Evolutionary conservation across 1,139 yeast species (phyloP).

Genomic region (Saccharomyces pastorianus): DNA sequence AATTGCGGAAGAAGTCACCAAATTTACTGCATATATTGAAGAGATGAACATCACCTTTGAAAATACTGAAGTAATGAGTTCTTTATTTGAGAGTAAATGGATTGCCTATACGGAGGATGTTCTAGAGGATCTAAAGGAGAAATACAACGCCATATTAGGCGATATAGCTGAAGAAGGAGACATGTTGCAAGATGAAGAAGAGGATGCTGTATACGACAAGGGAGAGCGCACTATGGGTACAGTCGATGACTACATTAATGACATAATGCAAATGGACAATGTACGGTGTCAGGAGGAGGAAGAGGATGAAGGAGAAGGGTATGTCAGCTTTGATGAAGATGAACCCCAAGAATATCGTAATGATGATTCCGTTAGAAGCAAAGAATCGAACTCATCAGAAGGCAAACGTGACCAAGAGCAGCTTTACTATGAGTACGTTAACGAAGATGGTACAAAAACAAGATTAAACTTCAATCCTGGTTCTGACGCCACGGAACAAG

Average conservation of each 20-base stretch:
- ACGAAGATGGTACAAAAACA: constrained; percentile 32
- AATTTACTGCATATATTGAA: constrained; percentile 47
- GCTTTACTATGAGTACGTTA: constrained; percentile 35
- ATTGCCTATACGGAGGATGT: constrained; percentile 75
- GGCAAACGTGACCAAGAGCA: constrained; percentile 21
- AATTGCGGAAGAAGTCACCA: constrained; percentile 94
- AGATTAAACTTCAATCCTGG: constrained; percentile 15
- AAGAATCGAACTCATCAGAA: constrained; percentile 8
- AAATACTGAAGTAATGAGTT: constrained; percentile 23
- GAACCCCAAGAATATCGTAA: constrained; percentile 17
- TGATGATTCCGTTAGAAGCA: constrained; percentile 8
- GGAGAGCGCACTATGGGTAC: constrained; percentile 5
- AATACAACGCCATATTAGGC: constrained; percentile 91
- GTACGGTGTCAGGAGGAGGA: constrained; percentile 15
- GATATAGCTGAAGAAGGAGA: constrained; percentile 42
- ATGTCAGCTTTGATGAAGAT: constrained; percentile 12
- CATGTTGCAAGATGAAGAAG: constrained; percentile 30
- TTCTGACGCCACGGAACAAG: constrained; percentile 13
- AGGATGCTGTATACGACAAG: constrained; percentile 13
- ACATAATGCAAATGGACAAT: constrained; percentile 13
- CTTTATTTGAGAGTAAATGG: constrained; percentile 56
- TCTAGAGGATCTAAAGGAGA: constrained; percentile 81
- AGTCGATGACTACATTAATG: constrained; percentile 7
- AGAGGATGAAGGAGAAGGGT: constrained; percentile 13
- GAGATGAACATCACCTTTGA: constrained; percentile 32